A percentile compares a stretch with the other conserved stretches of the same genome.
Evolutionary conservation across 2,329 filamentous ascomycete species (phyloP).

Genomic region (Herpomyces periplanetae): DNA sequence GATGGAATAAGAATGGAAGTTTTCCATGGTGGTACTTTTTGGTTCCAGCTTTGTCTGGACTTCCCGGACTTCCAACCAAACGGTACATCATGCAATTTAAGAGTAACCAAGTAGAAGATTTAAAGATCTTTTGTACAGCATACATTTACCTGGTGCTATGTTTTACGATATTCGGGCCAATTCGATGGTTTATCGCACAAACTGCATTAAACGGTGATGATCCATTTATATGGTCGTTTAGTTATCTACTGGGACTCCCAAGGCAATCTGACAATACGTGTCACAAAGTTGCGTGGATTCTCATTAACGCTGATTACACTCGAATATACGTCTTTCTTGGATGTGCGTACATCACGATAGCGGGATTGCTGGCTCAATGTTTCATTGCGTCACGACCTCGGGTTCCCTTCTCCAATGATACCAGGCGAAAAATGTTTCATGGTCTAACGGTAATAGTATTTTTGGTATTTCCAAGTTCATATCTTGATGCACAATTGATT

Average conservation of each 20-base stretch:
- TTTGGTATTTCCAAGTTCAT: conserved; percentile 44
- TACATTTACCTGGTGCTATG: conserved; percentile 33
- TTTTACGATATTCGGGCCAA: conserved; percentile 22
- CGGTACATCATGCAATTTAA: no score
- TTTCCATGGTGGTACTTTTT: no score
- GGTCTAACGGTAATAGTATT: conserved; percentile 96
- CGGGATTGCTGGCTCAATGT: conserved; percentile 12
- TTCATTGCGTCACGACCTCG: conserved; percentile 17
- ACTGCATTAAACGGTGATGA: conserved; percentile 30
- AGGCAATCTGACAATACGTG: conserved; percentile 29
- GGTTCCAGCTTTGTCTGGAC: no score
- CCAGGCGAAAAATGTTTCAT: conserved; percentile 79
- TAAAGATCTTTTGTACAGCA: conserved; percentile 47
- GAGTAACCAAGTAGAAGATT: conserved; percentile 31
- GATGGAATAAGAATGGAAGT: no score
- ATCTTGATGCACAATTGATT: conserved; percentile 46
- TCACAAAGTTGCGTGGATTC: conserved; percentile 19
- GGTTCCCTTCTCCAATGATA: conserved; percentile 63
- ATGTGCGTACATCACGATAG: background rate
- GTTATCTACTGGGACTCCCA: conserved; percentile 35
- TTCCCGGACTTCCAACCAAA: no score
- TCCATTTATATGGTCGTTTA: conserved; percentile 63
- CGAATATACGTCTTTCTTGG: background rate
- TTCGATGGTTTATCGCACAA: conserved; percentile 25
- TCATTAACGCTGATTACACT: conserved; percentile 4